Evolutionary conservation across 345 rosid genomes (phyloP).

Genomic region (Cardamine chenopodiifolia): DNA sequence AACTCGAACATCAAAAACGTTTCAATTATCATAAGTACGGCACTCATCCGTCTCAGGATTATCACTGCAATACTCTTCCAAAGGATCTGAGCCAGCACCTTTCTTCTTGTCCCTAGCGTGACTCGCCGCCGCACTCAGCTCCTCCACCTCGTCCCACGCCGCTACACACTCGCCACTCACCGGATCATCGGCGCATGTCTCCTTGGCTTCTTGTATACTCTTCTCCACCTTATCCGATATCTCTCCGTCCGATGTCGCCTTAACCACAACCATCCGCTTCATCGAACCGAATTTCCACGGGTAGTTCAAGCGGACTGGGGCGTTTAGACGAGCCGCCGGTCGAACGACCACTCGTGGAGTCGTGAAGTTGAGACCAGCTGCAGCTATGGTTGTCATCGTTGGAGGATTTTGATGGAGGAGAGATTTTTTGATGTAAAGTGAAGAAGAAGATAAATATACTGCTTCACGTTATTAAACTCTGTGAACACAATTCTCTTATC

Average conservation of each 20-base stretch:
- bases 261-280: slow-evolving; percentile 43
- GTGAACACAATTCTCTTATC: slow-evolving; percentile 74
- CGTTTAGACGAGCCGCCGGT: slow-evolving; percentile 36
- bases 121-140: slow-evolving; percentile 98
- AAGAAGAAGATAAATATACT: slow-evolving; percentile 29
- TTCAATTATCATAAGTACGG: slow-evolving; percentile 83
- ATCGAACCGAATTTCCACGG: slow-evolving; percentile 53
- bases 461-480: slow-evolving; percentile 15
- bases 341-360: slow-evolving; percentile 48
- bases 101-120: slow-evolving; percentile 88
- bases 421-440: slow-evolving; percentile 14
- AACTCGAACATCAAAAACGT: not conserved
- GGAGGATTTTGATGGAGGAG: slow-evolving; percentile 14
- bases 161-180: slow-evolving; percentile 95
- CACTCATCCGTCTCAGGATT: slow-evolving; percentile 95
- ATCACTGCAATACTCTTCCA: slow-evolving; percentile 86
- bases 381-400: slow-evolving; percentile 60
- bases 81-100: slow-evolving; percentile 61
- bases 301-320: slow-evolving; percentile 41
- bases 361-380: slow-evolving; percentile 51
- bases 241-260: slow-evolving; percentile 76
- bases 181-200: slow-evolving; percentile 73
- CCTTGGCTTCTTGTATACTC: slow-evolving; percentile 87
- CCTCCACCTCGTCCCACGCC: slow-evolving; percentile 99
- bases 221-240: slow-evolving; percentile 74